phyloP scores from a whole-genome alignment of 2,329 filamentous ascomycete genomes.

The Botrytis byssoidea region DNA sequence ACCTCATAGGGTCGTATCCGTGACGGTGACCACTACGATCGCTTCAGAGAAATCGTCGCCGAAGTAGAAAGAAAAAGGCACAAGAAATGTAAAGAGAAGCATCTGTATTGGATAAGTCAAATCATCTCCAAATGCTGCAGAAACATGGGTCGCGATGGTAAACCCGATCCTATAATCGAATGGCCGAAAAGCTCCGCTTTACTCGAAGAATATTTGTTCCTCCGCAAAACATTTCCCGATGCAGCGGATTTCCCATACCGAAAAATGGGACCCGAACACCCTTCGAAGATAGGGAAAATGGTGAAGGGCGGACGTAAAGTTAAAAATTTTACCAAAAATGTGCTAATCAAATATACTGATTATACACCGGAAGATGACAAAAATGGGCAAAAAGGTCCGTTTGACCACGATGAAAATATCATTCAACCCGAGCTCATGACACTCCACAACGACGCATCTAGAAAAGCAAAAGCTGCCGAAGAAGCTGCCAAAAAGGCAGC shows the following conservation, averaged over 20 bases:
- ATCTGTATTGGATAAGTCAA: constrained; percentile 8
- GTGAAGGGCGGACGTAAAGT: neutral
- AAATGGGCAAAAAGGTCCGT: neutral
- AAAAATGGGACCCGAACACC: neutral
- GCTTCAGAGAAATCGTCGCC: neutral
- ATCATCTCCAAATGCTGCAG: neutral
- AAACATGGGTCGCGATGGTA: neutral
- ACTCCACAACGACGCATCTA: neutral
- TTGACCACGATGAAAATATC: neutral
- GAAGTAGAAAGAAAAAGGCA: neutral
- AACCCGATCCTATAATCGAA: neutral
- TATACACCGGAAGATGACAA: neutral
- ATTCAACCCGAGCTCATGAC: neutral
- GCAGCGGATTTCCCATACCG: neutral
- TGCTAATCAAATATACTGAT: no score
- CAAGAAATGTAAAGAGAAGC: neutral
- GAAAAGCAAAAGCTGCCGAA: neutral
- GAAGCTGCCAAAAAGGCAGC: neutral
- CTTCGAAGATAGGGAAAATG: neutral
- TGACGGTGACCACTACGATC: neutral
- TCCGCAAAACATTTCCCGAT: neutral
- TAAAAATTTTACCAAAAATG: no score
- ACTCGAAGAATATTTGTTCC: neutral
- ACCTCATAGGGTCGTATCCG: neutral
- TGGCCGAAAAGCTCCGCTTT: neutral